Evolutionary conservation across 2,329 filamentous ascomycete genomes (phyloP).

Genomic region (Xylaria sp.): DNA sequence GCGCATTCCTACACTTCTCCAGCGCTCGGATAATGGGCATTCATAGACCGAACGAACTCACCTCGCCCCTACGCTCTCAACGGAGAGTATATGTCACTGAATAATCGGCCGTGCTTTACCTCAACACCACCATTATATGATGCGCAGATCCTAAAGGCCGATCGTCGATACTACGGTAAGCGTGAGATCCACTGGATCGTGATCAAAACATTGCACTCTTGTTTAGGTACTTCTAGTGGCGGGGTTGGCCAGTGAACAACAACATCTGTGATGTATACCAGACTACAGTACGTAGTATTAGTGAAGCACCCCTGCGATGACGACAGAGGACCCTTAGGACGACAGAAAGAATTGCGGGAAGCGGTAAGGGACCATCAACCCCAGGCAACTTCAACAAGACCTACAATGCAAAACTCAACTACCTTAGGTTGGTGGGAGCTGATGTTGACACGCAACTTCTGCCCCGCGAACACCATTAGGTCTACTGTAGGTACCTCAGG

Average conservation of each 20-base stretch:
- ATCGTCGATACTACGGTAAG: background rate
- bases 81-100: no score
- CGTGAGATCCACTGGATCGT: background rate
- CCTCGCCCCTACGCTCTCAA: no score
- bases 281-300: background rate
- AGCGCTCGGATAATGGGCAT: background rate
- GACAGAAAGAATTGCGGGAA: background rate
- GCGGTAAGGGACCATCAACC: background rate
- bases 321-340: conserved; percentile 6
- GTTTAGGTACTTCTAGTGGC: background rate
- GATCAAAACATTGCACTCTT: background rate
- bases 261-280: background rate
- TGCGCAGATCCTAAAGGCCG: background rate
- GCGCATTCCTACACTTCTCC: no score
- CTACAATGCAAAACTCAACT: background rate
- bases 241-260: background rate
- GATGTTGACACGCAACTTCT: background rate
- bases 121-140: background rate
- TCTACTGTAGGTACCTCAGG: no score
- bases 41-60: background rate
- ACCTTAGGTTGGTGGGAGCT: background rate
- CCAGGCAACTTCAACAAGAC: background rate
- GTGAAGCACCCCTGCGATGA: background rate
- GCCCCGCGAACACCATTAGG: background rate
- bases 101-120: background rate